Conservation (phyloP, 2,329 filamentous ascomycete species). For the Coniochaeta sp. region DNA sequence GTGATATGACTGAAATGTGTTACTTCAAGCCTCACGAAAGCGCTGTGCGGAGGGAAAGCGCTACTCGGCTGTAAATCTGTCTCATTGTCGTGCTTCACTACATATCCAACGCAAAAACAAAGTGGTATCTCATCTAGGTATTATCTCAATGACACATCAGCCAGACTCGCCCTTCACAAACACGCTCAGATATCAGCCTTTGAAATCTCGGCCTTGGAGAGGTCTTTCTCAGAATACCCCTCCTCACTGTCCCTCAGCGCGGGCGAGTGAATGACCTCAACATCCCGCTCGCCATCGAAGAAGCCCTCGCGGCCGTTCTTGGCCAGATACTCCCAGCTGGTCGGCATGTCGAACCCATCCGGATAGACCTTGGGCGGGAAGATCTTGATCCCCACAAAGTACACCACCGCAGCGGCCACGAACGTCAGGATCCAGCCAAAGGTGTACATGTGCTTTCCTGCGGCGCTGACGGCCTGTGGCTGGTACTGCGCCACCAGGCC, state of each 20-base stretch:
- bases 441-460: slow-evolving; percentile 20
- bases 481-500: slow-evolving; percentile 16
- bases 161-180: background rate
- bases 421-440: slow-evolving; percentile 22
- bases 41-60: too few relatives aligned
- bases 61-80: too few relatives aligned
- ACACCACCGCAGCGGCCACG: slow-evolving; percentile 16
- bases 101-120: background rate
- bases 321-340: slow-evolving; percentile 10
- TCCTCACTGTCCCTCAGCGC: background rate
- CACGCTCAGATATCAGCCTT: background rate
- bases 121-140: background rate
- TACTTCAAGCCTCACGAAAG: too few relatives aligned
- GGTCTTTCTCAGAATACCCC: background rate
- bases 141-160: background rate
- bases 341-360: slow-evolving; percentile 6
- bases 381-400: slow-evolving; percentile 12
- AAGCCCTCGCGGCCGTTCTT: slow-evolving; percentile 7
- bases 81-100: too few relatives aligned
- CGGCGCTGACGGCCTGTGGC: slow-evolving; percentile 14
- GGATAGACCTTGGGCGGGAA: slow-evolving; percentile 16
- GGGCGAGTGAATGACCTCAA: background rate
- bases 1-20: too few relatives aligned
- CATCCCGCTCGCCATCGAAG: slow-evolving; percentile 5
- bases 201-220: background rate